Base-by-base conservation (phyloP, 176 grass and related monocot genomes). In the Aegilops speltoides region DNA sequence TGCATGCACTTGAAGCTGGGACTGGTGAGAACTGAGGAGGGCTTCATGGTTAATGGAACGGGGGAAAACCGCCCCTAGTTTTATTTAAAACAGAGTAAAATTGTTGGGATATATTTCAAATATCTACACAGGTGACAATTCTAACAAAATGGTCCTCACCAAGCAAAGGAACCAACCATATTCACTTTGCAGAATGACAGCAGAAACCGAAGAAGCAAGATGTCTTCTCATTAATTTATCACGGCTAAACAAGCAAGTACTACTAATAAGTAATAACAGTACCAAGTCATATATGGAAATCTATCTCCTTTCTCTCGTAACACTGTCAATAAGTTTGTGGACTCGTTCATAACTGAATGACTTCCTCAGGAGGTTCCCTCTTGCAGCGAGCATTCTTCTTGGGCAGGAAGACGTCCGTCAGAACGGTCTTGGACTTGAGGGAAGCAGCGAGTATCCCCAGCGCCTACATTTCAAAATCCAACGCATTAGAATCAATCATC, bases 391-490 rank as follows among this genome's bases (percentile, higher is more conserved):
- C 82, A 37, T 65, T 79, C 36, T 64, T 48, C 40, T 84, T 79
- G 5, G 2, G 29, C 6, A 84, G 56, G 63, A 84, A 89, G 22
- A 84, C 81, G 28, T 89, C 87, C 0, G 81, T 89, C 38, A 79
- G 65, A 6, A 73, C 87, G 0, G 75, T 89, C 29, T 54, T 84
- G 11, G 87, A 89, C 54, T 64, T 79, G 56, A 89, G 32, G 7
- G 82, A 84, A 79, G 82, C 40, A 41, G 17, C 66, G 4, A 89
- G 66, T 73, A 89, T 84, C 41, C 29, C 82, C 40, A 79, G 32
- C 0, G 32, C 67, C 87, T 89, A 22, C 57, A 66, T 56, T 80
- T 13, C 6, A 68, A 88, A 5, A 84, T 7, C 48, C 6, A 45
- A 79, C 7, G 45, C 45, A 46, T 5, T 46, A 23, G 0, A 71